Conservation (phyloP, 2,329 filamentous ascomycete genomes). For the Alternaria sp. region DNA sequence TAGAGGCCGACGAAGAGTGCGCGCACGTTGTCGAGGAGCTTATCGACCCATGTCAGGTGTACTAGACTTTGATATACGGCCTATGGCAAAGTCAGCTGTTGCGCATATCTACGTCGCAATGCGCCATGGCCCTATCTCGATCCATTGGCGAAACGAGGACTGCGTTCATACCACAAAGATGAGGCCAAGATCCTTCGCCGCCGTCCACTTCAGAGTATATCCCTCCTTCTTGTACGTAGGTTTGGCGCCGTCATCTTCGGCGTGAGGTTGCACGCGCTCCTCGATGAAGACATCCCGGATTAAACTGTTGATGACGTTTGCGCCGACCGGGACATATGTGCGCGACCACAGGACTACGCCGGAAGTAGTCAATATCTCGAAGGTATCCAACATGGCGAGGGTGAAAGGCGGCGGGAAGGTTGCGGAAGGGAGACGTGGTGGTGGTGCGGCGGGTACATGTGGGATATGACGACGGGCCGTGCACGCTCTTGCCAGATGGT, state of each 20-base stretch:
- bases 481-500: slow-evolving; percentile 31
- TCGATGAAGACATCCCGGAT: slow-evolving; percentile 98
- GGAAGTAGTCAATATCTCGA: slow-evolving; percentile 94
- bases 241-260: slow-evolving; percentile 68
- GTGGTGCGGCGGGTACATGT: slow-evolving; percentile 9
- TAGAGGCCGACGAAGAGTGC: slow-evolving; percentile 92
- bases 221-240: slow-evolving; percentile 87
- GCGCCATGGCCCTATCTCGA: not conserved
- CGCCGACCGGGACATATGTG: slow-evolving; percentile 79
- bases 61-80: slow-evolving; percentile 96
- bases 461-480: slow-evolving; percentile 39
- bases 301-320: slow-evolving; percentile 88
- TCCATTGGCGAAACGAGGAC: slow-evolving; percentile 28
- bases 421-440: slow-evolving; percentile 1
- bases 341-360: slow-evolving; percentile 97
- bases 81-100: slow-evolving; percentile 54
- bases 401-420: slow-evolving; percentile 1
- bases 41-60: slow-evolving; percentile 95
- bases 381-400: slow-evolving; percentile 84
- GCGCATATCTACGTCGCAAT: not conserved
- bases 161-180: slow-evolving; percentile 79
- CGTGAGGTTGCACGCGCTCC: slow-evolving; percentile 73
- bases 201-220: slow-evolving; percentile 93
- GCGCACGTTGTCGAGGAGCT: slow-evolving; percentile 92
- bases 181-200: slow-evolving; percentile 87